Evolutionary conservation across 2,329 filamentous ascomycete species (phyloP).

Genomic region (Penicillium polonicum): DNA sequence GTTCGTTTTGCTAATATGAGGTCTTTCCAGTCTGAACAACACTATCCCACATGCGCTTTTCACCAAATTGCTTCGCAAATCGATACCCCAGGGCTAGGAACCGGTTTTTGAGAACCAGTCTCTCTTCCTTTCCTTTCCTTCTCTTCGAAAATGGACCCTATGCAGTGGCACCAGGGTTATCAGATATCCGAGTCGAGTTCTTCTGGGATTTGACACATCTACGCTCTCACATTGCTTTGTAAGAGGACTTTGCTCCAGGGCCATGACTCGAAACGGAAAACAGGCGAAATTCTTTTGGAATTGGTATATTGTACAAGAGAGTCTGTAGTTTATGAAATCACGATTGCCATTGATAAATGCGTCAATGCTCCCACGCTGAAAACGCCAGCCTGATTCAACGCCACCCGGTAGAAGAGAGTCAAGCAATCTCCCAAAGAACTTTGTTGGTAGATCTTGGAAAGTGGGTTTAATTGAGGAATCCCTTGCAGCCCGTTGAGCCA

Average conservation of each 20-base stretch:
- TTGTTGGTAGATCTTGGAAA: background rate
- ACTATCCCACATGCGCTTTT: slow-evolving; percentile 2
- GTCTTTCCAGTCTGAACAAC: slow-evolving; percentile 2
- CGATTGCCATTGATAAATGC: slow-evolving; percentile 17
- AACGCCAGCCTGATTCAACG: slow-evolving; percentile 17
- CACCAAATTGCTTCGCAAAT: slow-evolving; percentile 1
- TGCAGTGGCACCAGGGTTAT: background rate
- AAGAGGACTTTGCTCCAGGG: background rate
- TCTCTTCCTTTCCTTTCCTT: background rate
- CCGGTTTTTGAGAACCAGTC: background rate
- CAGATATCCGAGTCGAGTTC: background rate
- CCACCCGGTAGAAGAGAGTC: slow-evolving; percentile 10
- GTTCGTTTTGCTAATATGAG: slow-evolving; percentile 1
- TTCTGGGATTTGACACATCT: background rate
- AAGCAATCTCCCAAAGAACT: background rate
- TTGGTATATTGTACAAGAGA: slow-evolving; percentile 30
- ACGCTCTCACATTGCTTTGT: background rate
- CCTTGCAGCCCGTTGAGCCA: slow-evolving; percentile 93
- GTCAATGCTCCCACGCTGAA: slow-evolving; percentile 15
- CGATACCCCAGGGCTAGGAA: slow-evolving; percentile 9
- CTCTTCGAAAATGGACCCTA: background rate
- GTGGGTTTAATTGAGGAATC: slow-evolving; percentile 81
- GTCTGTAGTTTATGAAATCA: slow-evolving; percentile 23
- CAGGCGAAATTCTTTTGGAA: slow-evolving; percentile 13
- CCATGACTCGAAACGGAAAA: background rate